Evolutionary conservation across 306 rosid genomes (phyloP).

Genomic region (Trifolium repens): DNA sequence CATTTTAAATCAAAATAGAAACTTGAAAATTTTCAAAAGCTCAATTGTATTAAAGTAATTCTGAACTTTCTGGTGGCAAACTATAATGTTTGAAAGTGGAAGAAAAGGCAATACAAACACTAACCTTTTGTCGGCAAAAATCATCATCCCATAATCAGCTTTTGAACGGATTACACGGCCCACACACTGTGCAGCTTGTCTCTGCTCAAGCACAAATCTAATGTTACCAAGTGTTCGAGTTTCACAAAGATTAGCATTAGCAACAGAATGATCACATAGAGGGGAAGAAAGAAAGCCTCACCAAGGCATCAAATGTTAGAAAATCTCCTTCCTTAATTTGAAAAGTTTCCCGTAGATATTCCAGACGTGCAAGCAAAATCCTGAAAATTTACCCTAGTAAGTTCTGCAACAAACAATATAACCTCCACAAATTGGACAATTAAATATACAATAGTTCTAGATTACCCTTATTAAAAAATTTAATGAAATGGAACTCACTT

Average conservation of each 20-base stretch:
- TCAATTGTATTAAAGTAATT: conserved; percentile 1
- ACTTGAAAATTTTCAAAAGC: conserved; percentile 1
- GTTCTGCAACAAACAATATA: conserved; percentile 14
- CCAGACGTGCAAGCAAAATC: conserved; percentile 87
- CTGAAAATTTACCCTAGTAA: conserved; percentile 49
- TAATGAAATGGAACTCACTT: conserved; percentile 60
- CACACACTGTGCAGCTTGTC: conserved; percentile 99
- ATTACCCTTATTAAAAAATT: conserved; percentile 20
- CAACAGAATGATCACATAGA: conserved; percentile 16
- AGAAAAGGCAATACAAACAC: conserved; percentile 15
- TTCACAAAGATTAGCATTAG: conserved; percentile 9
- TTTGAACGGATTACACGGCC: conserved; percentile 95
- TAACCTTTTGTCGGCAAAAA: conserved; percentile 96
- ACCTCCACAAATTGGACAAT: conserved; percentile 23
- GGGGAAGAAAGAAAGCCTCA: conserved; percentile 38
- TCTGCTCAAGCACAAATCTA: conserved; percentile 53
- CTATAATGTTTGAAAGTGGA: conserved; percentile 15
- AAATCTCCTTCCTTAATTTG: conserved; percentile 61
- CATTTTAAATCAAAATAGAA: conserved; percentile 19
- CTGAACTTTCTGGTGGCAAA: background rate
- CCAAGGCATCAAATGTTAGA: conserved; percentile 96
- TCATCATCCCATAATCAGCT: conserved; percentile 99
- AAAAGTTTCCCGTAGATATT: conserved; percentile 82
- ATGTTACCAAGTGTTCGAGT: conserved; percentile 25
- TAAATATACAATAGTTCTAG: conserved; percentile 11